phyloP scores from a whole-genome alignment of 2,329 filamentous ascomycete species.

The Pseudovirgaria hyperparasitica region DNA sequence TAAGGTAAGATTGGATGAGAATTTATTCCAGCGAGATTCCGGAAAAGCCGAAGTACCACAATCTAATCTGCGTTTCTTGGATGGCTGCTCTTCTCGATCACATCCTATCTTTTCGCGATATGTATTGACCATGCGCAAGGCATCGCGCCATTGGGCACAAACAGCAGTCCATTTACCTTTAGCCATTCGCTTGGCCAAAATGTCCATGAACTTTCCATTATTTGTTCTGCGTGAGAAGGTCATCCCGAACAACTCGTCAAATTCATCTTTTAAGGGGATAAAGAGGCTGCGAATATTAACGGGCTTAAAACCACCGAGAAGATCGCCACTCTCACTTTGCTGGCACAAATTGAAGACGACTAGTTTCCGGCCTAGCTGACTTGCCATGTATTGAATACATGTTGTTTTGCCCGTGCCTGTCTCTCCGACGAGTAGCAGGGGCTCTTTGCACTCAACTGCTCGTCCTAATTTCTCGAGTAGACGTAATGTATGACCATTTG shows the following conservation, averaged over 20 bases:
- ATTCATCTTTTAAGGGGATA: constrained; percentile 84
- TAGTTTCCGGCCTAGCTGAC: constrained; percentile 71
- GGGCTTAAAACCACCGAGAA: constrained; percentile 92
- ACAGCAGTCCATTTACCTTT: constrained; percentile 81
- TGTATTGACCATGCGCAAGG: constrained; percentile 70
- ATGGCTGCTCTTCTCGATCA: constrained; percentile 45
- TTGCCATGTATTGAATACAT: constrained; percentile 82
- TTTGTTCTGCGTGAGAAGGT: constrained; percentile 87
- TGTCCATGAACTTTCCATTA: constrained; percentile 62
- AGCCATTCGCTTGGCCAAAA: constrained; percentile 64
- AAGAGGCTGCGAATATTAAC: constrained; percentile 81
- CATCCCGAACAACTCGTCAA: constrained; percentile 74
- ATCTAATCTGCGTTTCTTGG: constrained; percentile 59
- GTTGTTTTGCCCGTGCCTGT: constrained; percentile 98
- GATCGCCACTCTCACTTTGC: constrained; percentile 92
- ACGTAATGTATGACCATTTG: constrained; percentile 70
- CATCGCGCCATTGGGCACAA: constrained; percentile 77
- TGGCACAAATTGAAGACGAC: constrained; percentile 93
- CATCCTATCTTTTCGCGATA: constrained; percentile 13
- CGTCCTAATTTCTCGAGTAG: constrained; percentile 81
- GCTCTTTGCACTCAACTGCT: constrained; percentile 72
- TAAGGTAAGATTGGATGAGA: constrained; percentile 59
- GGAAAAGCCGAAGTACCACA: constrained; percentile 38
- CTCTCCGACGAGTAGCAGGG: constrained; percentile 89
- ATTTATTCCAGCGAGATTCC: constrained; percentile 66